Base-by-base conservation (phyloP, 2,329 filamentous ascomycete species). In the Penicillium sclerotigenum region DNA sequence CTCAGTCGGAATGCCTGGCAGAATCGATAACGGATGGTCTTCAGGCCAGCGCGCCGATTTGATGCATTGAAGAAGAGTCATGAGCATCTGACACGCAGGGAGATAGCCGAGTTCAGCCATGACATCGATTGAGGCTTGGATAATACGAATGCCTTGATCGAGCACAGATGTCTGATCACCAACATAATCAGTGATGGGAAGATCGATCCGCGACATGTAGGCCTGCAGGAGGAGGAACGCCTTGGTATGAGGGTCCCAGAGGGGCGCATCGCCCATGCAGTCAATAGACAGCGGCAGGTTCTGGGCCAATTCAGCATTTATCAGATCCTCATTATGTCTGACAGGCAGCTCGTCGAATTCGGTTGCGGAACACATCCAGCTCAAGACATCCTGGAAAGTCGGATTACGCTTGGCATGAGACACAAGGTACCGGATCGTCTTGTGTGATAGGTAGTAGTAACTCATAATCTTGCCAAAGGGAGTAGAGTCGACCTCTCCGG, bases 221-320 rank as follows among this genome's bases (percentile, higher is more conserved):
- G 94, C 91, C 74, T 99, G 95, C 0, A 99, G 82, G 1, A 99
- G 82, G 36, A 99, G 78, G 77, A 97, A 97, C 0, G 94, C 87
- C 74, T 99, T 99, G 69, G 97, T 91, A 70, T 99, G 94, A 0
- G 94, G 94, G 77, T 99, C 94, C 94, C 94, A 99, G 87, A 99
- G 89, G 1, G 93, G 93, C 38, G 97, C 78, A 10, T 72, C 68
- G 7, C 86, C 87, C 65, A 87, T 81, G 18, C 76, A 73, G 18
- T 85, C 82, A 5, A 81, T 83, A 29, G 80, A 75, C 50, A 94
- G 84, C 0, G 91, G 90, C 0, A 99, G 79, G 59, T 91, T 91
- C 56, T 86, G 84, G 7, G 91, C 91, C 4, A 99, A 81, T 64
- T 97, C 91, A 4, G 85, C 89, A 71, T 99, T 99, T 79, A 99